Evolutionary conservation across 257 asterid species (phyloP), one percentile per base, ranked within the genome.

Genomic region (Rubia yunnanensis): DNA sequence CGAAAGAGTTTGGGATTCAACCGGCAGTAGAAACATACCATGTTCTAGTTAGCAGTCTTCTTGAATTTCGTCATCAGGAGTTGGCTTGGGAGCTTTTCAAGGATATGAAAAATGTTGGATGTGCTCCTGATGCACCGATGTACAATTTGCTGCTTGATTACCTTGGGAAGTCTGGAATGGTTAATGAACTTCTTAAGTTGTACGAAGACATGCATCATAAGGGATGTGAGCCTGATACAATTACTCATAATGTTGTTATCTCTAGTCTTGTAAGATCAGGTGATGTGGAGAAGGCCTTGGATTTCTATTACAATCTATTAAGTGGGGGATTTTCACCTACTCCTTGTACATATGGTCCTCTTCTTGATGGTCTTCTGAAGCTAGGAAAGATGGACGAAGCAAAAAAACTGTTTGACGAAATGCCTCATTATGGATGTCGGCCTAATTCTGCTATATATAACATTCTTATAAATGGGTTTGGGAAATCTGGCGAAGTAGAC

Each of bases 281-380:
- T 72, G 83, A 74, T 39, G 30, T 89, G 58, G 91, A 81, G 70
- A 80, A 78, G 74, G 97, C 97, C 61, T 44, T 92, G 65, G 88
- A 85, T 72, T 68, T 89, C 14, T 92, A 85, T 74, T 87, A 83
- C 68, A 95, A 84, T 82, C 88, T 92, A 15, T 60, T 92, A 64
- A 87, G 95, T 62, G 85, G 77, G 49, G 98, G 94, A 55, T 87
- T 92, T 75, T 81, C 85, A 63, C 96, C 98, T 46, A 89, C 97
- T 60, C 96, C 97, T 35, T 85, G 89, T 77, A 89, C 98, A 23
- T 92, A 92, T 74, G 98, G 98, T 74, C 97, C 98, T 48, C 94
- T 92, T 50, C 76, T 92, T 48, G 94, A 87, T 69, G 98, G 97
- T 46, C 91, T 87, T 61, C 69, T 85, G 79, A 92, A 89, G 80